Evolutionary conservation across 306 rosid genomes (phyloP), one percentile per base, ranked within the genome.

Genomic region (Carpinus viminea): DNA sequence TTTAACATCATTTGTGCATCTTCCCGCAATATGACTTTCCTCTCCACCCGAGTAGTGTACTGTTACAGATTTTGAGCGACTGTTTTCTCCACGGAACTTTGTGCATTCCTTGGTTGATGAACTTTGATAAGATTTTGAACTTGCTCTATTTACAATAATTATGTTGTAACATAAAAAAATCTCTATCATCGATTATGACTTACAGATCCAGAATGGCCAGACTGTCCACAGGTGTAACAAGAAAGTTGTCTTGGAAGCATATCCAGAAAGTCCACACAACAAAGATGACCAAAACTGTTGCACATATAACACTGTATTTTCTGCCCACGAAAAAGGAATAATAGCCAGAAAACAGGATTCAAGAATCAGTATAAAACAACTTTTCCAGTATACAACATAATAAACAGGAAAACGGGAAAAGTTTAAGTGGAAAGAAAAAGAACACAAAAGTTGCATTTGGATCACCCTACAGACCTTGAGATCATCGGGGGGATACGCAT

Each of bases 271-370:
- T 64, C 51, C 7, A 18, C 73, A 20, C 79, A 76, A 34, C 79
- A 76, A 8, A 76, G 73, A 51, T 76, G 79, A 50, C 79, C 79
- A 34, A 76, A 64, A 76, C 56, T 47, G 34, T 76, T 76, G 73
- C 79, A 76, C 26, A 50, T 12, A 31, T 76, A 76, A 76, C 79
- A 76, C n/a, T 76, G 60, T 18, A 76, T 76, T 51, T 62, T 72
- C 79, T 76, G 79, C 55, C 64, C 57, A 28, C 47, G 8, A 26
- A 62, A 74, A 43, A 51, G 45, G 38, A 21, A 74, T 74, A 43
- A 43, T 43, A 43, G 43, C 43, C 17, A 62, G 36, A 61, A 24
- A 62, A 7, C 18, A 62, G 17, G n/a, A 62, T 62, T 31, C 45
- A 31, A 28, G 68, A 62, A 62, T 62, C 45, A 16, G 43, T 62